These are phyloP conservation scores for Teratosphaeria viscida DNA, from an alignment of 2,329 filamentous ascomycete species.

Conservation along the genomic window DNA sequence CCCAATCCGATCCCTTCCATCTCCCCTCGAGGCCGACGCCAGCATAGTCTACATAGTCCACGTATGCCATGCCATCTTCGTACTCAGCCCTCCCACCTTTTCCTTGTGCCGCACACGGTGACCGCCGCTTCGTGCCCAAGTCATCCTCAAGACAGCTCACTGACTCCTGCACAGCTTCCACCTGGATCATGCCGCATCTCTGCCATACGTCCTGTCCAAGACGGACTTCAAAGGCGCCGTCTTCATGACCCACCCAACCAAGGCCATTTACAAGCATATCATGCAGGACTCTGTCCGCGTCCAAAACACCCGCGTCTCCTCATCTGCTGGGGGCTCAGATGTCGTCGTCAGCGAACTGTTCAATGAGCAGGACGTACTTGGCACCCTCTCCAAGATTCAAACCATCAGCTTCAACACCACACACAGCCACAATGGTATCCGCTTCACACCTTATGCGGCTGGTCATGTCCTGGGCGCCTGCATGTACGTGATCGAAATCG, in stretches of 20 bases:
- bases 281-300: slow-evolving; percentile 95
- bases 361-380: slow-evolving; percentile 88
- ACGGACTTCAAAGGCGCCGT: slow-evolving; percentile 94
- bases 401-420: slow-evolving; percentile 98
- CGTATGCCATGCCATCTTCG: slow-evolving; percentile 25
- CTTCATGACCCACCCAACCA: slow-evolving; percentile 98
- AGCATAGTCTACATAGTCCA: slow-evolving; percentile 18
- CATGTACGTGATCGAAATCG: slow-evolving; percentile 97
- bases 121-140: slow-evolving; percentile 1
- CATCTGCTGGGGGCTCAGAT: slow-evolving; percentile 19
- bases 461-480: slow-evolving; percentile 96
- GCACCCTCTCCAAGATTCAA: slow-evolving; percentile 88
- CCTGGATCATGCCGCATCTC: slow-evolving; percentile 94
- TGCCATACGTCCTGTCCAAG: slow-evolving; percentile 94
- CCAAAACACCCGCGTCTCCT: slow-evolving; percentile 35
- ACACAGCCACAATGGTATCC: slow-evolving; percentile 90
- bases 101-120: slow-evolving; percentile 9
- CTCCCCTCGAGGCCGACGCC: neutral
- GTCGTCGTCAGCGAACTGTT: slow-evolving; percentile 60
- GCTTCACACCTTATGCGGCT: slow-evolving; percentile 92
- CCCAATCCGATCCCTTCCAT: neutral
- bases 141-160: slow-evolving; percentile 1
- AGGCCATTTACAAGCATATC: slow-evolving; percentile 99
- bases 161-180: slow-evolving; percentile 61
- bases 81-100: slow-evolving; percentile 2